Conservation (phyloP, 1,139 yeast genomes). For the Debaryomycetaceae sp. region DNA sequence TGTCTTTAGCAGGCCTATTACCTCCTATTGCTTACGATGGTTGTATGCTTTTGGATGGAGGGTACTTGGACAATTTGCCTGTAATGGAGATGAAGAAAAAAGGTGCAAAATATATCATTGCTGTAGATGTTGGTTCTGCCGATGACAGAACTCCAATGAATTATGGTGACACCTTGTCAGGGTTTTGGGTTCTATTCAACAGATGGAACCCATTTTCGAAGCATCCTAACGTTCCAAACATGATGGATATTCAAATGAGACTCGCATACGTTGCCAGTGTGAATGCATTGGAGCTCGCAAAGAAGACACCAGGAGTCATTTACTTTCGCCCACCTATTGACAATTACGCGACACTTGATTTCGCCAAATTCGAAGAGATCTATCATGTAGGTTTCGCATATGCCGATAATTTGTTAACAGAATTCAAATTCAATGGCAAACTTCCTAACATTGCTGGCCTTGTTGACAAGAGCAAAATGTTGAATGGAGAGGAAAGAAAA, state of each 20-base stretch:
- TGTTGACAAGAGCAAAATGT: slow-evolving; percentile 18
- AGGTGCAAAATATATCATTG: slow-evolving; percentile 85
- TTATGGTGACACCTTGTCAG: slow-evolving; percentile 91
- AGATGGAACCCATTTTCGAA: slow-evolving; percentile 88
- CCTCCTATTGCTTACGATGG: slow-evolving; percentile 92
- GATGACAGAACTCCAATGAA: slow-evolving; percentile 90
- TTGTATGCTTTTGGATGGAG: slow-evolving; percentile 92
- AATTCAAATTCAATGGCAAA: slow-evolving; percentile 50
- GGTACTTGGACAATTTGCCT: slow-evolving; percentile 90
- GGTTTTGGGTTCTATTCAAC: slow-evolving; percentile 86
- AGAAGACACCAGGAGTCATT: slow-evolving; percentile 79
- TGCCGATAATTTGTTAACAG: slow-evolving; percentile 57
- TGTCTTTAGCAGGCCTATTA: slow-evolving; percentile 91
- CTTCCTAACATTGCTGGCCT: slow-evolving; percentile 65
- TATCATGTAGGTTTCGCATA: slow-evolving; percentile 76
- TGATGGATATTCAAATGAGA: slow-evolving; percentile 93
- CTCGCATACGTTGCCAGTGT: slow-evolving; percentile 95
- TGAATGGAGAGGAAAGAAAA: slow-evolving; percentile 15
- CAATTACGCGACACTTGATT: slow-evolving; percentile 85
- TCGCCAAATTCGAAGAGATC: slow-evolving; percentile 88
- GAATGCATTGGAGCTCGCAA: slow-evolving; percentile 85
- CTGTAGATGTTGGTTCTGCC: slow-evolving; percentile 96
- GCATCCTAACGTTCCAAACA: slow-evolving; percentile 85
- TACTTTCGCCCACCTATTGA: slow-evolving; percentile 95
- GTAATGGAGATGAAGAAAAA: slow-evolving; percentile 85